phyloP scores from a whole-genome alignment of 1,284 basidiomycete species.

The Heterobasidion parviporum region DNA sequence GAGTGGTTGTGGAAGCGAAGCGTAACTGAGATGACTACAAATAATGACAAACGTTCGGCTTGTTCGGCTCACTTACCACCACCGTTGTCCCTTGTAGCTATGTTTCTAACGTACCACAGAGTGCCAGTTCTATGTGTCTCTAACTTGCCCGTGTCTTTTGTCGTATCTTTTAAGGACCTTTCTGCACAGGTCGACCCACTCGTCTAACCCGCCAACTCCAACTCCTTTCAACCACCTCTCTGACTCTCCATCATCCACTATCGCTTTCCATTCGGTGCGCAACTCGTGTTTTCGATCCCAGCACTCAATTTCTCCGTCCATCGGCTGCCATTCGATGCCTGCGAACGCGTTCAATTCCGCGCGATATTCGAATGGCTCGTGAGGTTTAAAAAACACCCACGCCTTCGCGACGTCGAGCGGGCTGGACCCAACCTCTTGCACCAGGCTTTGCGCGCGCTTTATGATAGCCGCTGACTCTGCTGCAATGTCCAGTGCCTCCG shows the following conservation, averaged over 20 bases:
- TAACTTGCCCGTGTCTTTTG: not conserved
- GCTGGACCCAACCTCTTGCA: conserved; percentile 10
- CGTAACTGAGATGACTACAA: no score
- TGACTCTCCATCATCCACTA: conserved; percentile 49
- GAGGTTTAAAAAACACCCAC: conserved; percentile 44
- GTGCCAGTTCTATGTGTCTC: no score
- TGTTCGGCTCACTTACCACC: no score
- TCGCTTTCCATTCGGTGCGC: conserved; percentile 46
- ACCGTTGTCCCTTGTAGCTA: no score
- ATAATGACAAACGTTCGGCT: no score
- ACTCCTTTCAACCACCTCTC: conserved; percentile 55
- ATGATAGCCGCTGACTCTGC: conserved; percentile 40
- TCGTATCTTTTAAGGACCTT: conserved; percentile 33
- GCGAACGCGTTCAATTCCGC: conserved; percentile 48
- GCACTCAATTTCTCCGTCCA: conserved; percentile 50
- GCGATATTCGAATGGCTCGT: conserved; percentile 61
- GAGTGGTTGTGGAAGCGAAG: no score
- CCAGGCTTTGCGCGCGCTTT: conserved; percentile 36
- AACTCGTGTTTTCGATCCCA: conserved; percentile 43
- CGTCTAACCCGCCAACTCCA: conserved; percentile 40
- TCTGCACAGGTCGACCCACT: conserved; percentile 57
- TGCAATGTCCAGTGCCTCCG: conserved; percentile 36
- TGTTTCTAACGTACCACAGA: no score
- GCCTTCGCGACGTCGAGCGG: conserved; percentile 34
- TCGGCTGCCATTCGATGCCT: conserved; percentile 27